A percentile compares a stretch with the other conserved stretches of the same genome.
Evolutionary conservation across 805 yeast genomes (phyloP).

Genomic region (Candida nanaspora): DNA sequence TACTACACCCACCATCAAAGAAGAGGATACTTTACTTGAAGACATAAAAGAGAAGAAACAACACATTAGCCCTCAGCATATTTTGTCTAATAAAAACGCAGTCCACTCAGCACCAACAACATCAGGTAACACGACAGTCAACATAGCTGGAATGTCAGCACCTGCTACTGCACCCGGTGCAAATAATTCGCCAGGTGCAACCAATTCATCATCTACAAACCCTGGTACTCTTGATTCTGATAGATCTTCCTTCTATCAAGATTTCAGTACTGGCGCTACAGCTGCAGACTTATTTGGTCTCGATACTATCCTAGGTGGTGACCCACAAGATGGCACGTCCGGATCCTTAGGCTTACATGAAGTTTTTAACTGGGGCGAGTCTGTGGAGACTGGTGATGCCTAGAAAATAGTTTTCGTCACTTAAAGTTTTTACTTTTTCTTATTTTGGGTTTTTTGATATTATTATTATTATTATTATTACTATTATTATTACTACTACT

Average conservation of each 20-base stretch:
- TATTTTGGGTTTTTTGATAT: not conserved
- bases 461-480: not conserved
- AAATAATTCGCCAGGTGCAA: not conserved
- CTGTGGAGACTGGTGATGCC: constrained; percentile 32
- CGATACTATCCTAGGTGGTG: constrained; percentile 36
- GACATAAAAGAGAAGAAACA: not conserved
- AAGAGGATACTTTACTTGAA: constrained; percentile 15
- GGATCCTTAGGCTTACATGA: constrained; percentile 27
- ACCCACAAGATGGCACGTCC: constrained; percentile 24
- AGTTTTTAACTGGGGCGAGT: constrained; percentile 33
- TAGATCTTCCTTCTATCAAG: constrained; percentile 16
- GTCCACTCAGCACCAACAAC: not conserved
- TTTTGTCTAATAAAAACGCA: not conserved
- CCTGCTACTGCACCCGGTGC: not conserved
- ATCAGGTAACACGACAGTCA: not conserved
- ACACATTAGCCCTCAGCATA: constrained; percentile 1
- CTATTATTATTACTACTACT: too few relatives aligned
- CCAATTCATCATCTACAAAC: not conserved
- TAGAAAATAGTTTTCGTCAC: constrained; percentile 1
- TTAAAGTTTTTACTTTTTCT: not conserved
- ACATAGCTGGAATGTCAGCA: not conserved
- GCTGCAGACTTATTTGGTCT: constrained; percentile 35
- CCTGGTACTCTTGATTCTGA: constrained; percentile 3
- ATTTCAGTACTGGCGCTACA: constrained; percentile 23
- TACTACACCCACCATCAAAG: constrained; percentile 20